Evolutionary conservation across 1,284 basidiomycete genomes (phyloP), one percentile per base, ranked within the genome.

Genomic region (Leccinum pachyderme): DNA sequence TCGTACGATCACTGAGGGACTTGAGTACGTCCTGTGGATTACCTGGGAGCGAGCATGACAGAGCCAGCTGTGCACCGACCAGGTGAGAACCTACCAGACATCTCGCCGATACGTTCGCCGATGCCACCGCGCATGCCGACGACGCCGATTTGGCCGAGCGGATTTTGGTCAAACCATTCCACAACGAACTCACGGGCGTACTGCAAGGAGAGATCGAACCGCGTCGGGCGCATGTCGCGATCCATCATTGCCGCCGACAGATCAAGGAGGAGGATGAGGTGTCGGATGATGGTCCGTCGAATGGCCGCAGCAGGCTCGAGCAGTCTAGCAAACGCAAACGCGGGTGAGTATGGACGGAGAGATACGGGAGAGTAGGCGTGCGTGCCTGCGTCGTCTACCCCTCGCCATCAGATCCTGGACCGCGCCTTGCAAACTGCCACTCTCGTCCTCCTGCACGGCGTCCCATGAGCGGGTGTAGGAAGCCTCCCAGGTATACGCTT

Each of bases 111-210:
- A 3, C 91, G 82, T 69, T 97, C 93, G 0, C 93, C 93, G 31
- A 95, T 71, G 0, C 95, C 91, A 49, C 90, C 86, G 22, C 95
- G 81, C 84, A 98, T 93, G 7, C 90, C 89, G n/a, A 96, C 91
- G 28, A 96, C 75, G 4, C 92, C 94, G 59, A 97, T 89, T 72
- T 99, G 96, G n/a, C 96, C 95, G 18, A 99, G 81, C 0, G 96
- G 96, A 67, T 99, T 99, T 75, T 99, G 97, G 73, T 99, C 97
- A 73, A 98, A 99, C 93, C 96, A 99, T 70, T 99, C 96, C 7
- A 83, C 78, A 24, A 98, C 82, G 63, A 99, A 99, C 60, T 93
- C 89, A 53, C 92, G 82, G 15, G 93, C 82, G 67, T 95, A 96
- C 65, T 94, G 88, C 39, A 99, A 74, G 59, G 88, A 89, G 43